Evolutionary conservation across 2,329 filamentous ascomycete genomes (phyloP).

Genomic region (Pseudomassariella vexata): DNA sequence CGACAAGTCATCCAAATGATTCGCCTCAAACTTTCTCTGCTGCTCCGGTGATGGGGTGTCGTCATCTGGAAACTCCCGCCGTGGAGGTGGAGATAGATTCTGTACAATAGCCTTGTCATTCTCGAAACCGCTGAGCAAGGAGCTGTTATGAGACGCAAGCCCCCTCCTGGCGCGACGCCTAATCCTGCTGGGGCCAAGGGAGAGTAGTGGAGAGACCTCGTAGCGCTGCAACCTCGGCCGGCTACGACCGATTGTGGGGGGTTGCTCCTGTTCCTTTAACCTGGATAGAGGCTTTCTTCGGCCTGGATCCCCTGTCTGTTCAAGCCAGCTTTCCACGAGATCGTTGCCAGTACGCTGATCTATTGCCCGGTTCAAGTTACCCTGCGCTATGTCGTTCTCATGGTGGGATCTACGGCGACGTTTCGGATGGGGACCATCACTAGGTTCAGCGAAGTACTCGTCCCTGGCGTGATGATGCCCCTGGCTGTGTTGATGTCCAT

Average conservation of each 20-base stretch:
- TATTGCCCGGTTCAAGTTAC: slow-evolving; percentile 14
- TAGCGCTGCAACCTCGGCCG: too few species aligned
- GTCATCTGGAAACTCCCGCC: slow-evolving; percentile 8
- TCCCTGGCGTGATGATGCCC: slow-evolving; percentile 8
- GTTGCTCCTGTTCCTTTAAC: too few species aligned
- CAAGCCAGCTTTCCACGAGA: slow-evolving; percentile 22
- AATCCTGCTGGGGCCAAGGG: not conserved
- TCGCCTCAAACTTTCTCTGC: not conserved
- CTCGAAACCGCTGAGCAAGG: slow-evolving; percentile 17
- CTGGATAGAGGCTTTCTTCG: too few species aligned
- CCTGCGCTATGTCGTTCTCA: slow-evolving; percentile 3
- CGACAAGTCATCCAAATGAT: slow-evolving; percentile 11
- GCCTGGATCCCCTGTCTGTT: too few species aligned
- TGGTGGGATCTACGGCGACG: slow-evolving; percentile 7
- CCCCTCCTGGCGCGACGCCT: slow-evolving; percentile 4
- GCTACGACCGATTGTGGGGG: too few species aligned
- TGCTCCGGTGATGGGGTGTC: not conserved
- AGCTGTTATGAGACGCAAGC: slow-evolving; percentile 16
- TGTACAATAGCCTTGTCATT: not conserved
- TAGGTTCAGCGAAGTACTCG: slow-evolving; percentile 5
- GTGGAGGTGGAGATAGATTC: not conserved
- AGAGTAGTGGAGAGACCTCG: too few species aligned
- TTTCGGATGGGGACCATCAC: slow-evolving; percentile 12
- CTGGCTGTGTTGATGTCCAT: slow-evolving; percentile 14
- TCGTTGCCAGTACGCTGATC: slow-evolving; percentile 13